Conservation (phyloP, 139 green algal species). For the Ostreobium quekettii region DNA sequence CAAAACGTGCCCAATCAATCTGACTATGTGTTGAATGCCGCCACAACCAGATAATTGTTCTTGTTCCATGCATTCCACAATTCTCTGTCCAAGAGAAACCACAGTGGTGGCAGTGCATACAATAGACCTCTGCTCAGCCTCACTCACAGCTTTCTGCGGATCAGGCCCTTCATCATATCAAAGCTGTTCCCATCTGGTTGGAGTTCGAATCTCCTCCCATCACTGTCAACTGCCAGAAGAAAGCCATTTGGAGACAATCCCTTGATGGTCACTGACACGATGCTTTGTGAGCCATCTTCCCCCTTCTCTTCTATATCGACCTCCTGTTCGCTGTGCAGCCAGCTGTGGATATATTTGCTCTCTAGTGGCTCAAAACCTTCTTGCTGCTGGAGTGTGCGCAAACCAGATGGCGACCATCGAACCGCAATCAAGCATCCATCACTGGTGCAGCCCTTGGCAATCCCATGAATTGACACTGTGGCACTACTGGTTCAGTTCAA, state of each 20-base stretch:
- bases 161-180: conserved; percentile 60
- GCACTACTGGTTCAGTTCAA: no score
- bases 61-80: no score
- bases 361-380: conserved; percentile 58
- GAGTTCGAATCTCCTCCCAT: conserved; percentile 63
- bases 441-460: no score
- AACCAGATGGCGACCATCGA: background rate
- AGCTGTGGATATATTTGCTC: conserved; percentile 54
- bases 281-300: background rate
- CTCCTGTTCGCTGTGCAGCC: conserved; percentile 72
- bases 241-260: conserved; percentile 60
- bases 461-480: no score
- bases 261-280: conserved; percentile 31
- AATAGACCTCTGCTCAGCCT: no score
- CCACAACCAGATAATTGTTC: no score
- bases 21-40: no score
- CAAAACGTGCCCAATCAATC: no score
- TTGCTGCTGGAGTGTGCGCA: conserved; percentile 45
- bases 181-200: conserved; percentile 86
- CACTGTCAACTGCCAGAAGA: conserved; percentile 54
- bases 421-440: no score
- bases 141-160: conserved; percentile 38
- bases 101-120: no score
- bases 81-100: no score
- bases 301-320: conserved; percentile 28